Evolutionary conservation across 169 alveolate genomes (phyloP), one percentile per base, ranked within the genome.

Genomic region (Plasmodium fragile): DNA sequence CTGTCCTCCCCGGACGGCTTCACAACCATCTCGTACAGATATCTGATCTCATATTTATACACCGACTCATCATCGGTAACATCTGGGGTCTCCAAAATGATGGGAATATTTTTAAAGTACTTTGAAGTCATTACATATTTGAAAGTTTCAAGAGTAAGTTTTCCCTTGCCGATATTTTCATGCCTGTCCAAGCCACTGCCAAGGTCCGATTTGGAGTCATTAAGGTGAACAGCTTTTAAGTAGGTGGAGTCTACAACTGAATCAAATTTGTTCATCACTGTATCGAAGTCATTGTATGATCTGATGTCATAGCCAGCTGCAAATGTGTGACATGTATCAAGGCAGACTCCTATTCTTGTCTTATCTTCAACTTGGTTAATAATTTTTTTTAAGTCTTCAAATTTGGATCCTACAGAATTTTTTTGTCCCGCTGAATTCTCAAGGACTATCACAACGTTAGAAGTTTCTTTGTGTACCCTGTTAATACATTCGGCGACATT

Each of bases 401-500:
- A 97, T 83, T 93, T 96, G 75, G 98, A 97, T 41, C 99, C 98
- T 0, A 97, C 83, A 3, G 96, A 97, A 79, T 97, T 97, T 94
- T 97, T 97, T 87, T 97, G 98, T 8, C 98, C 99, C 8, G 99
- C 99, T 69, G 98, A 97, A 83, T 97, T 97, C 95, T 97, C 99
- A 75, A 97, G 80, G 3, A 97, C 98, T 36, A 97, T 96, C 1
- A 92, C 96, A 6, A 97, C 99, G 39, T 87, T 71, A 13, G 81
- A 75, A 8, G 99, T 97, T 82, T 95, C 96, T 77, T 95, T 81
- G 82, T 95, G 95, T 4, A 97, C 99, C 92, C 93, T 93, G 82
- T 97, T 97, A 25, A 97, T 96, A 81, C 97, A 95, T 16, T 80
- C 98, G 18, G 97, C 96, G 25, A 97, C 89, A 91, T 97, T 95